phyloP scores from a whole-genome alignment of 805 yeast genomes.

The Wickerhamiella musiphila region DNA sequence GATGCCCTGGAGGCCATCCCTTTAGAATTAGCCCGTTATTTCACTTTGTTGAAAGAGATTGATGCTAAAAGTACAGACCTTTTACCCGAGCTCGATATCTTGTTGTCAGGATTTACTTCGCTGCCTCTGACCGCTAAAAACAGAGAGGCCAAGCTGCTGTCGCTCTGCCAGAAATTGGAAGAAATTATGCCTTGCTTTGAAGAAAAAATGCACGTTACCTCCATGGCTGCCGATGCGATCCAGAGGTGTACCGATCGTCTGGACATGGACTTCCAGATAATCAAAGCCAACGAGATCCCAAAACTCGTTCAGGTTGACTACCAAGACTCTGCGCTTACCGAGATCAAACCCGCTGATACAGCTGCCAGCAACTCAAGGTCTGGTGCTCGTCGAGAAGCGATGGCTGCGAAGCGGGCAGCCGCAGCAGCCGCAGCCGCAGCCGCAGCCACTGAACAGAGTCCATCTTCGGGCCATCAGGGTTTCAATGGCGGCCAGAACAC shows the following conservation, averaged over 20 bases:
- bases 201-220: constrained; percentile 94
- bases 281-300: constrained; percentile 67
- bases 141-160: constrained; percentile 19
- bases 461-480: no score
- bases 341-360: constrained; percentile 31
- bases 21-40: constrained; percentile 59
- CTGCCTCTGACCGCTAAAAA: constrained; percentile 18
- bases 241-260: constrained; percentile 51
- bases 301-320: constrained; percentile 40
- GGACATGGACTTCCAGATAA: constrained; percentile 63
- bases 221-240: constrained; percentile 69
- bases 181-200: constrained; percentile 84
- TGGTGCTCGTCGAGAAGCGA: constrained; percentile 80
- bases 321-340: constrained; percentile 82
- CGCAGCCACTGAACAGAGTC: constrained; percentile 6
- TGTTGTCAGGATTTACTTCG: constrained; percentile 32
- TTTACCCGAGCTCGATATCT: constrained; percentile 44
- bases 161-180: constrained; percentile 28
- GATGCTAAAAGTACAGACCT: constrained; percentile 81
- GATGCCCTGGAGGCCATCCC: constrained; percentile 91
- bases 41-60: constrained; percentile 77
- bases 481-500: neutral
- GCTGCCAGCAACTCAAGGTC: constrained; percentile 61
- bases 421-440: constrained; percentile 7
- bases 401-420: constrained; percentile 69